A percentile compares a stretch with the other conserved stretches of the same genome.
Evolutionary conservation across 805 yeast genomes (phyloP).

Genomic region (Metschnikowia orientalis): DNA sequence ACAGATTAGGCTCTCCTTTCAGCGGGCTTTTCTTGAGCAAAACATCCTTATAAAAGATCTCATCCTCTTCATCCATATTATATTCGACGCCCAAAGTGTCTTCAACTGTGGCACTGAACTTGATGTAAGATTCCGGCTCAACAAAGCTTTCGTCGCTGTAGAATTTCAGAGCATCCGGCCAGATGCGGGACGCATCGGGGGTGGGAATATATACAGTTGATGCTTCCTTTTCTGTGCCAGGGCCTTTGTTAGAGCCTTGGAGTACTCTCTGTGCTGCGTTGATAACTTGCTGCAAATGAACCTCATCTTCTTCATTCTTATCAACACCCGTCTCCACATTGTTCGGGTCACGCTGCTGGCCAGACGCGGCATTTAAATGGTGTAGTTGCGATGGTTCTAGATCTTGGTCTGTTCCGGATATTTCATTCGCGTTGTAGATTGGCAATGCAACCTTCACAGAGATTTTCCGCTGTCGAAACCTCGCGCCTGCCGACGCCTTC

Average conservation of each 20-base stretch:
- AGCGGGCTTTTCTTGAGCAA: conserved; percentile 35
- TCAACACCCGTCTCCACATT: conserved; percentile 97
- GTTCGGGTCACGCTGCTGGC: conserved; percentile 79
- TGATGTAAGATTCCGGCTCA: conserved; percentile 76
- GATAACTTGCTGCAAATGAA: conserved; percentile 88
- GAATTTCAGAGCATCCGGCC: conserved; percentile 73
- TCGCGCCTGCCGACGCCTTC: conserved; percentile 46
- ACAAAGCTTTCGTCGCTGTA: conserved; percentile 58
- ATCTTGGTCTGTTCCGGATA: conserved; percentile 66
- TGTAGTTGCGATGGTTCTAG: conserved; percentile 41
- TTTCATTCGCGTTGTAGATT: conserved; percentile 70
- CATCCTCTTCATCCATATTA: conserved; percentile 88
- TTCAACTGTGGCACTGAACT: conserved; percentile 92
- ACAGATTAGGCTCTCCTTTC: conserved; percentile 10
- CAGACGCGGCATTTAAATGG: conserved; percentile 42
- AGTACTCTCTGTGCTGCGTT: conserved; percentile 71
- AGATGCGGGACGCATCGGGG: conserved; percentile 83
- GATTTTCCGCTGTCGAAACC: conserved; percentile 92
- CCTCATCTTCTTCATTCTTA: conserved; percentile 95
- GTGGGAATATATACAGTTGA: conserved; percentile 81
- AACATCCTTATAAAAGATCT: conserved; percentile 48
- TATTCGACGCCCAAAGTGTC: conserved; percentile 85
- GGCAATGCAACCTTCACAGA: conserved; percentile 84
- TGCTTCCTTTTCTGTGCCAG: conserved; percentile 14
- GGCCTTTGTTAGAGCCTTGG: conserved; percentile 32